Percentiles rank a stretch among this genome's conserved stretches.
These are phyloP conservation scores for Rhodotorula paludigena DNA, from an alignment of 768 basidiomycete genomes.

Conservation along the genomic window DNA sequence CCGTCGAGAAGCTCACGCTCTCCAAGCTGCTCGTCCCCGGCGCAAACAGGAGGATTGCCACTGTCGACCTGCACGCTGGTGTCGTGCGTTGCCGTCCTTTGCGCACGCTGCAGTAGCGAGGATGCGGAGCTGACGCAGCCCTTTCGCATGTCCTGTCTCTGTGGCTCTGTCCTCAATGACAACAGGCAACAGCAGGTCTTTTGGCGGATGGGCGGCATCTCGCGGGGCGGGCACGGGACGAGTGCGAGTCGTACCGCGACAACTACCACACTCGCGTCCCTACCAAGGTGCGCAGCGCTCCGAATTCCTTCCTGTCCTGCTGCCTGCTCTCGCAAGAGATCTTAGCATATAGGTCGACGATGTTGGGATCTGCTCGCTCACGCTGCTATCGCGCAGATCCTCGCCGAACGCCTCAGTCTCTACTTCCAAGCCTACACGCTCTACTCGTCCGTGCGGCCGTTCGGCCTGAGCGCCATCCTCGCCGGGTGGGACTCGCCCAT, in stretches of 20 bases:
- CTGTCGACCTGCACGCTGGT: slow-evolving; percentile 87
- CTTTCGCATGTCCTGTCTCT: not conserved
- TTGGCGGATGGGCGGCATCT: slow-evolving; percentile 89
- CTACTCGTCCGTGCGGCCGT: slow-evolving; percentile 95
- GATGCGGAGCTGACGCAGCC: not conserved
- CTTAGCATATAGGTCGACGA: not conserved
- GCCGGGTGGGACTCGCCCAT: slow-evolving; percentile 54
- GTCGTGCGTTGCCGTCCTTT: slow-evolving; percentile 55
- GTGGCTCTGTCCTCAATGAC: not conserved
- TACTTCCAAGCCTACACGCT: slow-evolving; percentile 94
- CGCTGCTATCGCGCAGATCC: slow-evolving; percentile 49
- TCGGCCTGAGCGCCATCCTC: slow-evolving; percentile 88
- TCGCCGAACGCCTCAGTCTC: slow-evolving; percentile 74
- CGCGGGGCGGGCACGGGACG: slow-evolving; percentile 74
- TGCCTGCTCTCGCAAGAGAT: no score
- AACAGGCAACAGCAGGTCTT: slow-evolving; percentile 83
- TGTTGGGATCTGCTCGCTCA: slow-evolving; percentile 39
- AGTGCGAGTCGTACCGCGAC: slow-evolving; percentile 69
- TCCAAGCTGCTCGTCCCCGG: slow-evolving; percentile 92
- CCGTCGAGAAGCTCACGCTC: slow-evolving; percentile 96
- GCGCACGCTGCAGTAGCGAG: not conserved
- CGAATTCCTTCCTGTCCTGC: not conserved
- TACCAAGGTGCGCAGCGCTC: slow-evolving; percentile 73
- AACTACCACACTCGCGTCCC: slow-evolving; percentile 67
- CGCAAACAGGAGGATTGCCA: slow-evolving; percentile 87